Base-by-base conservation (phyloP, 768 basidiomycete species). In the Cystobasidium tubakii region DNA sequence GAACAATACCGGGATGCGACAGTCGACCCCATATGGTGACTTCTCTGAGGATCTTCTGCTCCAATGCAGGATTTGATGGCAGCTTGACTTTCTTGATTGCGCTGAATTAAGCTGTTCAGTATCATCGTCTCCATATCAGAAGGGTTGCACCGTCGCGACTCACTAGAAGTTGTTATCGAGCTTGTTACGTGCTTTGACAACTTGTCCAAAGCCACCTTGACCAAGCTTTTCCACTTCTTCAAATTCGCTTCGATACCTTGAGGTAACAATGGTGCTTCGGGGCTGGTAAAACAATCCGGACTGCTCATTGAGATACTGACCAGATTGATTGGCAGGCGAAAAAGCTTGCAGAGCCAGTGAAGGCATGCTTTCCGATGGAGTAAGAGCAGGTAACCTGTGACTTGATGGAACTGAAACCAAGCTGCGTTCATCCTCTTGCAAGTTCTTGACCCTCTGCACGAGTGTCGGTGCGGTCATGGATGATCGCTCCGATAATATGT, bases 21-120 rank as follows among this genome's bases (percentile, higher is more conserved):
- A 33, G 46, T 1, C 31, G 63, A 57, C 43, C 74, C 79, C 77
- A 78, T 25, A 78, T 77, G 9, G 77, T 78, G 31, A 79, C 79
- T 66, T 79, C 79, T 0, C 79, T 75, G 3, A 79, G 42, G 23
- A 79, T 67, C 74, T 78, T 78, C 33, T 36, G 65, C 71, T 77
- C 79, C 60, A 66, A 62, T 36, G 72, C 73, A 13, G 62, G 66
- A 39, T 78, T 77, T 25, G 63, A 73, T n/a, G 79, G 77, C 44
- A 79, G 60, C 39, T 74, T 70, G 65, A 79, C 75, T 69, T 78
- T 79, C 73, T 79, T 79, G 71, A 79, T 71, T 1, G 79, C 79
- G 63, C 76, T 74, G 23, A 67, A 46, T 6, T 6, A 19, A 70
- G 60, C n/a, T 21, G 15, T 27, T 31, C 36, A 65, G 39, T 39